Evolutionary conservation across 140 eudicot species (phyloP).

Genomic region (Oenanthe javanica): DNA sequence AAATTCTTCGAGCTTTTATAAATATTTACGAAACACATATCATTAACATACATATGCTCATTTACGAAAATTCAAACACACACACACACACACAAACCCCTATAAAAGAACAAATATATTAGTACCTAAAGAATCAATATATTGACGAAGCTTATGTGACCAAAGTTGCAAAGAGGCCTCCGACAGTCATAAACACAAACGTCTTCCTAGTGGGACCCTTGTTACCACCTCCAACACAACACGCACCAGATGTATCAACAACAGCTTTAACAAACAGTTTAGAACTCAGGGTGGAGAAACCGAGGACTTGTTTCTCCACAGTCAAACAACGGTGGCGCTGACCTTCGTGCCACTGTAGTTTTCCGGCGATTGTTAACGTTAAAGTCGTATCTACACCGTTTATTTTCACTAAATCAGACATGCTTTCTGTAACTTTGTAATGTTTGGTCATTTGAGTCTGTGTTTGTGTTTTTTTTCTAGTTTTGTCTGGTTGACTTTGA

Average conservation of each 20-base stretch:
- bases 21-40: not conserved
- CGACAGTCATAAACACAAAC: constrained; percentile 39
- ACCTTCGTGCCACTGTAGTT: constrained; percentile 45
- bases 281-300: constrained; percentile 37
- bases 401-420: constrained; percentile 45
- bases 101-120: not conserved
- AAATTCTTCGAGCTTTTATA: too few species aligned
- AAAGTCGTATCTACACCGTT: constrained; percentile 37
- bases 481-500: not conserved
- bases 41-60: not conserved
- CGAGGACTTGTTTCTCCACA: constrained; percentile 66
- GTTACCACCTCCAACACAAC: constrained; percentile 25
- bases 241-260: constrained; percentile 24
- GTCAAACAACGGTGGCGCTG: constrained; percentile 25
- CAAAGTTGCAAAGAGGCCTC: constrained; percentile 34
- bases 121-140: constrained; percentile 61
- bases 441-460: not conserved
- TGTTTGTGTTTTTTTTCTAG: not conserved
- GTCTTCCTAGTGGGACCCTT: constrained; percentile 36
- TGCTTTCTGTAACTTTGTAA: constrained; percentile 5
- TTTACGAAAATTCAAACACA: not conserved
- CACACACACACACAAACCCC: not conserved
- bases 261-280: constrained; percentile 42
- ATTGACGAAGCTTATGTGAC: constrained; percentile 48
- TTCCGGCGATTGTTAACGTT: constrained; percentile 37